Evolutionary conservation across 371 early-diverging fungal species (phyloP), one percentile per base, ranked within the genome.

Genomic region (Funneliformis caledonium): DNA sequence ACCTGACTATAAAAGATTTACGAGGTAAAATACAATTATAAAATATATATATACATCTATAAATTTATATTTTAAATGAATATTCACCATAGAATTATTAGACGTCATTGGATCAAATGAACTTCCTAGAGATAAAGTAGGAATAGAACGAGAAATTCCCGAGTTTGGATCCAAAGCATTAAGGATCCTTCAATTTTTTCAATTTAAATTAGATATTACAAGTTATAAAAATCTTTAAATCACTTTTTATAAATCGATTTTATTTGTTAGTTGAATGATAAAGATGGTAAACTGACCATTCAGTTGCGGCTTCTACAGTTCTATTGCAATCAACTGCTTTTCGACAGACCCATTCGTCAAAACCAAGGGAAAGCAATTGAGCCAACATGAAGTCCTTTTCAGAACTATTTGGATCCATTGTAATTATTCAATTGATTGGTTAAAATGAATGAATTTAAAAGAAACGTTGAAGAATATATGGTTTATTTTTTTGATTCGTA

Each of bases 281-380:
- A 37, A 37, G 37, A 37, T 37, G 5, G 19, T 1, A 61, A 61
- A n/a, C 61, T 2, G 26, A 67, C 67, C 67, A 67, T 42, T 67
- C 67, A 7, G 67, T 67, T 16, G 67, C 67, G 1, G 33, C 67
- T 37, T 67, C 67, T 6, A 67, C 26, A 42, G 37, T 67, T 42
- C 42, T 42, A 42, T n/a, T 67, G 14, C 37, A 26, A 4, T 33
- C 42, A 37, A 67, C 16, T 37, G 67, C 67, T 19, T 42, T 67
- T 37, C 42, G 67, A 37, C 67, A 67, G 8, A 67, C 42, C 67
- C 67, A 67, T 37, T 67, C 67, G 37, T 67, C 67, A 67, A 67
- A 67, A 16, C 67, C 67, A 19, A 67, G 11, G 16, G 67, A 37
- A 67, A 67, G 67, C 37, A 67, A 67, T 67, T 67, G 67, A 42